Evolutionary conservation across 2,329 filamentous ascomycete genomes (phyloP).

Genomic region (Botrytis hyacinthi): DNA sequence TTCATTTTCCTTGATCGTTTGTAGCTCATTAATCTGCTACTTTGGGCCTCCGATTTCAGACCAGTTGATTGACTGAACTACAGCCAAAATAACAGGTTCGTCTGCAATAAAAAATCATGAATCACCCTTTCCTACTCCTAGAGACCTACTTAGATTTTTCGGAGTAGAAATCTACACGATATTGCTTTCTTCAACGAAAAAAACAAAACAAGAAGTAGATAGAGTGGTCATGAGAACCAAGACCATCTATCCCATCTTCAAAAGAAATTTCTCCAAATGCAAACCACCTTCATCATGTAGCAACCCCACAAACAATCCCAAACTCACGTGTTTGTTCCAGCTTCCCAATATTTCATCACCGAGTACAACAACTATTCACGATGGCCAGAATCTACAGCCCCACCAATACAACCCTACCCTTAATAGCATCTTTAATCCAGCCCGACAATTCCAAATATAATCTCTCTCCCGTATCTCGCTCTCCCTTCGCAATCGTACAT

Average conservation of each 20-base stretch:
- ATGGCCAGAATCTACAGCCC: neutral
- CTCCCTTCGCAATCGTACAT: neutral
- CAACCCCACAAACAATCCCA: neutral
- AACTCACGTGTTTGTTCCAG: neutral
- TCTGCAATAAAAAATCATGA: neutral
- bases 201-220: neutral
- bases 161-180: neutral
- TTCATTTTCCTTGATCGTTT: neutral
- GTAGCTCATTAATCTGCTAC: neutral
- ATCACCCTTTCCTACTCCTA: neutral
- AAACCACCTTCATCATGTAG: neutral
- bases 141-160: neutral
- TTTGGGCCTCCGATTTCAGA: neutral
- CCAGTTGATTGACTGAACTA: neutral
- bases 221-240: neutral
- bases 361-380: neutral
- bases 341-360: neutral
- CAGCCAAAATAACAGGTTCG: neutral
- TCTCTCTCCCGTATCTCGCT: neutral
- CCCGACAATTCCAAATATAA: neutral
- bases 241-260: neutral
- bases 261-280: neutral
- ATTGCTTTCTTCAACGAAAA: neutral
- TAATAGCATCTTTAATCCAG: neutral
- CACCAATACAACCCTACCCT: neutral